Evolutionary conservation across 2,329 filamentous ascomycete genomes (phyloP), one percentile per base, ranked within the genome.

Genomic region (Fusarium chuoi): DNA sequence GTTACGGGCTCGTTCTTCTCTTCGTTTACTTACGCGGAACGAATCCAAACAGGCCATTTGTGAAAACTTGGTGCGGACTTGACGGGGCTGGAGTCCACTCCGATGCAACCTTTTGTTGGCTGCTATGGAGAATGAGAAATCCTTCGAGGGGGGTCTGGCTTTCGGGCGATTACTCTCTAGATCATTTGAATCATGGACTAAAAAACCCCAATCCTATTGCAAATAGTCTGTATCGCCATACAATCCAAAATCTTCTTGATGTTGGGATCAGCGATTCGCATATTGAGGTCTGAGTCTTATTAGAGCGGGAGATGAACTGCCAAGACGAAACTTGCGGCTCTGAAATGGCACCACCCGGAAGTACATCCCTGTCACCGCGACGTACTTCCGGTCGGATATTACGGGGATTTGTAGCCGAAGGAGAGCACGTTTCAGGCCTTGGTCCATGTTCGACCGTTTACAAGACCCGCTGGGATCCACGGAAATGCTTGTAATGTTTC

Each of bases 281-380:
- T 18, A 18, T 20, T 54, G n/a, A 63, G 33, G 22, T 41, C 26
- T 56, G 28, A 18, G 28, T n/a, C 11, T 15, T 28, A 18, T 22
- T 33, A n/a, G 0, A 14, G 22, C 30, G 41, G 30, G 30, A 58
- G 30, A 48, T 49, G 14, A 58, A n/a, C 41, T 28, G 63, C 63
- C 61, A 66, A 66, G 61, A 64, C 7, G 20, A n/a, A 26, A 41
- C 51, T 33, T 48, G 65, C 46, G 65, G 65, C 63, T 68, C 65
- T 48, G 22, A 4, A 12, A 5, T 26, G 22, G 33, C n/a, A 18
- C 44, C 54, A 62, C 41, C 45, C n/a, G 55, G 64, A 54, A 44
- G 28, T 55, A 22, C 10, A 48, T n/a, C 63, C 54, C 26, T 68
- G 64, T 28, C 20, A 30, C 36, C 41, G 64, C 41, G 28, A 35